Conservation (phyloP, 1,284 basidiomycete genomes). For the Trichosporon coremiiforme region DNA sequence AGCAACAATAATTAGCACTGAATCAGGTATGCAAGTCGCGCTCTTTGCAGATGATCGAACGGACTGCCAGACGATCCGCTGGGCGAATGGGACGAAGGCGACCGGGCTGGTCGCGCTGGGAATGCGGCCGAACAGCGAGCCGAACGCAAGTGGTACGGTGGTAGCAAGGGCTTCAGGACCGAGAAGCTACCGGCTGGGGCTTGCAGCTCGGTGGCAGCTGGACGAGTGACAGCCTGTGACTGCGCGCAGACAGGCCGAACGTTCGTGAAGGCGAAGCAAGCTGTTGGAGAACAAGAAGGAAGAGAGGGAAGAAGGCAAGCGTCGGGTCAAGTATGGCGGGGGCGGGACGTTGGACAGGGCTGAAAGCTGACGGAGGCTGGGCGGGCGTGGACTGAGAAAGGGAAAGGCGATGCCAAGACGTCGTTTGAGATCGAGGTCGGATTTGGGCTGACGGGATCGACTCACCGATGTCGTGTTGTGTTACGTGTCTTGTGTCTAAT, state of each 20-base stretch:
- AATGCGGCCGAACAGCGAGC: background rate
- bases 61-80: background rate
- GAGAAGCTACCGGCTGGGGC: background rate
- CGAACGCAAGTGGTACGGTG: background rate
- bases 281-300: background rate
- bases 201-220: background rate
- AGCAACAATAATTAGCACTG: background rate
- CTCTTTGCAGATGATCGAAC: background rate
- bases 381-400: background rate
- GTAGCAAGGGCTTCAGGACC: background rate
- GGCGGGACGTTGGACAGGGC: background rate
- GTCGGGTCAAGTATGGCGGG: background rate
- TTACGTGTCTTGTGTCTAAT: constrained; percentile 3
- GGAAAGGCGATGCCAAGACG: background rate
- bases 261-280: background rate
- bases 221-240: background rate
- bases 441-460: background rate
- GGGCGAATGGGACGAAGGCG: background rate
- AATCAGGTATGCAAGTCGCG: background rate
- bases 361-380: background rate
- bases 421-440: background rate
- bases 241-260: background rate
- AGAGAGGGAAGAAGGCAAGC: background rate
- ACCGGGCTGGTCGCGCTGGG: background rate
- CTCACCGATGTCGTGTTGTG: constrained; percentile 1